These are phyloP conservation scores for Metarhizium robertsii DNA, from an alignment of 2,329 filamentous ascomycete genomes.

Conservation along the genomic window DNA sequence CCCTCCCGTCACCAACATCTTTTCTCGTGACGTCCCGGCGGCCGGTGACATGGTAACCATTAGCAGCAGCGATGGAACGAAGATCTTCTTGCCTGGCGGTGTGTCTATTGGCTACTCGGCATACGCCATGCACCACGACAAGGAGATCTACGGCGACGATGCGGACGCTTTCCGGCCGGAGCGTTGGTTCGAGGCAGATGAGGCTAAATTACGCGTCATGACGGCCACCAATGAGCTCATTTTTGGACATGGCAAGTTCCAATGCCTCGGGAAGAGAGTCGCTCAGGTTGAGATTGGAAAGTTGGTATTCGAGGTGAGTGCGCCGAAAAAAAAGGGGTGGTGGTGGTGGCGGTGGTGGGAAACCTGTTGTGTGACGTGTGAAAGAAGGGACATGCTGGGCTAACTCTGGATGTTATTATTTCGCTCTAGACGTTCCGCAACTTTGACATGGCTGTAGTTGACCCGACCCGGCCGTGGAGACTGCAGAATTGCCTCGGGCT, in stretches of 20 bases:
- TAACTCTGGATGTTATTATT: background rate
- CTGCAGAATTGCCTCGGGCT: background rate
- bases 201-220: conserved; percentile 20
- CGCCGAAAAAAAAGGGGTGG: no score
- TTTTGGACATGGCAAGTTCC: conserved; percentile 27
- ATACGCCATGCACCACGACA: conserved; percentile 20
- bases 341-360: no score
- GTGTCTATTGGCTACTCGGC: conserved; percentile 21
- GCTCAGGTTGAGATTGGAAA: conserved; percentile 29
- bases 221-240: conserved; percentile 25
- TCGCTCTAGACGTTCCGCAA: background rate
- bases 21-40: conserved; percentile 14
- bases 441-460: background rate
- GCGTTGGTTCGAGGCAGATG: conserved; percentile 25
- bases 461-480: background rate
- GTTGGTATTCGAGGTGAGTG: conserved; percentile 30
- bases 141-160: conserved; percentile 24
- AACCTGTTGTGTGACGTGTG: background rate
- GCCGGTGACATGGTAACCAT: conserved; percentile 19
- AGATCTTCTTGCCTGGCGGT: conserved; percentile 19
- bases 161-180: conserved; percentile 22
- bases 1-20: conserved; percentile 17
- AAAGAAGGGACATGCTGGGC: background rate
- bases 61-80: conserved; percentile 18
- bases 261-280: conserved; percentile 28